Percentiles rank a stretch among this genome's conserved stretches.
phyloP scores from a whole-genome alignment of 495 filamentous ascomycete species.

The Penicillium maclennaniae region DNA sequence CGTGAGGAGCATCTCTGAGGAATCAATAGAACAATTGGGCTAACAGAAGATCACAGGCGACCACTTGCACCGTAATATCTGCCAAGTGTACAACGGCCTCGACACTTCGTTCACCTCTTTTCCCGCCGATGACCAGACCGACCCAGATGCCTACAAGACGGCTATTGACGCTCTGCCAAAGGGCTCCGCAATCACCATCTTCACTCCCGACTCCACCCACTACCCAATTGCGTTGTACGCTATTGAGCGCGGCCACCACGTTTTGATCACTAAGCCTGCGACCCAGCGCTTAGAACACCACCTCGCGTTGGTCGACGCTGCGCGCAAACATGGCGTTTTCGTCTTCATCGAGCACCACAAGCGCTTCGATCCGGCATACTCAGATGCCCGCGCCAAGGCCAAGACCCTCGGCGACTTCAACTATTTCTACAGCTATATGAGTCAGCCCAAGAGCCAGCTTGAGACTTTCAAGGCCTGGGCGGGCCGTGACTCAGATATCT shows the following conservation, averaged over 20 bases:
- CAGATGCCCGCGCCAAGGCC: conserved; percentile 73
- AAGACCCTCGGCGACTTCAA: conserved; percentile 82
- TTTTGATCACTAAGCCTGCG: conserved; percentile 93
- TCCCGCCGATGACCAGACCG: conserved; percentile 64
- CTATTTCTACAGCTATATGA: conserved; percentile 98
- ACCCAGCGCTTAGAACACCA: conserved; percentile 80
- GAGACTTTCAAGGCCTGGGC: conserved; percentile 98
- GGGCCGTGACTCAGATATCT: conserved; percentile 84
- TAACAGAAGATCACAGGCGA: conserved; percentile 49
- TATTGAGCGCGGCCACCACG: conserved; percentile 80
- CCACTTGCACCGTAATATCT: conserved; percentile 86
- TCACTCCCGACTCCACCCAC: conserved; percentile 92
- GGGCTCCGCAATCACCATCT: conserved; percentile 92
- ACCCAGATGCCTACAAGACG: conserved; percentile 81
- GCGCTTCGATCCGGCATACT: conserved; percentile 88
- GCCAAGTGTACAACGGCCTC: conserved; percentile 78
- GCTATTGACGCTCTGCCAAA: conserved; percentile 81
- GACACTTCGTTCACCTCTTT: conserved; percentile 80
- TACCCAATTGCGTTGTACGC: conserved; percentile 94
- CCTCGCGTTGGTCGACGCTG: conserved; percentile 64
- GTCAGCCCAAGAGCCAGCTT: conserved; percentile 85
- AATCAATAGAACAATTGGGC: neutral
- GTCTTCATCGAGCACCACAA: conserved; percentile 98
- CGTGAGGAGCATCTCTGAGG: conserved; percentile 47
- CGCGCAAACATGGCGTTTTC: conserved; percentile 73